Base-by-base conservation (phyloP, 2,329 filamentous ascomycete genomes). In the Nemania diffusa region DNA sequence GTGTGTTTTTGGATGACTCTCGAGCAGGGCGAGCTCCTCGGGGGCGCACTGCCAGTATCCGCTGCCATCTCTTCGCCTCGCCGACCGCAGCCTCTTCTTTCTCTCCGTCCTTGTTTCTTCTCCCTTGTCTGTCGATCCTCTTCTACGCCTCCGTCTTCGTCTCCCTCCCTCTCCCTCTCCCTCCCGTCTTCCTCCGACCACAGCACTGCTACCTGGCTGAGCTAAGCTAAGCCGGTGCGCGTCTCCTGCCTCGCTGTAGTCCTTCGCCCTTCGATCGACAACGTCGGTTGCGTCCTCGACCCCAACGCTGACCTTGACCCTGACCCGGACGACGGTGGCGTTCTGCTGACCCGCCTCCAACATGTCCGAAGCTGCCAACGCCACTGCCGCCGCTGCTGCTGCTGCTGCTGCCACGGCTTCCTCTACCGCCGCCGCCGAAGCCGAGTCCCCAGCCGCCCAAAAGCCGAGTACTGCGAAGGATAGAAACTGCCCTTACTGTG, bases 401-500 rank as follows among this genome's bases (percentile, higher is more conserved):
- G 13, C 50, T 13, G 8, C 57, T 64, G 44, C 51, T 58, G 55
- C 67, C 37, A 59, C 57, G 51, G 40, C 68, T 11, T 48, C 48
- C 13, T 8, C 24, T 24, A 11, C 57, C 40, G 37, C 59, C 51
- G 52, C 44, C n/a, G 56, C 59, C 8, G 48, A 68, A 57, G 74
- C 75, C 71, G 74, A 76, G 24, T 76, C 78, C 26, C 76, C 80
- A 68, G 82, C 84, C 57, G 75, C 78, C 32, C 77, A 74, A 67
- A 81, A 81, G 48, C 75, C 80, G 26, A 82, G 82, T 68, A 85
- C 91, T 17, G 80, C 86, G 66, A 98, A 98, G 80, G 94, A 98
- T 82, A 93, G 92, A 77, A 90, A 85, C 71, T 97, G 95, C 78
- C 92, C 91, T 40, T 98, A 93, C 82, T 98, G 95, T 79, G 86